phyloP scores from a whole-genome alignment of 2,329 filamentous ascomycete genomes.

The Arachnomyces sp. region DNA sequence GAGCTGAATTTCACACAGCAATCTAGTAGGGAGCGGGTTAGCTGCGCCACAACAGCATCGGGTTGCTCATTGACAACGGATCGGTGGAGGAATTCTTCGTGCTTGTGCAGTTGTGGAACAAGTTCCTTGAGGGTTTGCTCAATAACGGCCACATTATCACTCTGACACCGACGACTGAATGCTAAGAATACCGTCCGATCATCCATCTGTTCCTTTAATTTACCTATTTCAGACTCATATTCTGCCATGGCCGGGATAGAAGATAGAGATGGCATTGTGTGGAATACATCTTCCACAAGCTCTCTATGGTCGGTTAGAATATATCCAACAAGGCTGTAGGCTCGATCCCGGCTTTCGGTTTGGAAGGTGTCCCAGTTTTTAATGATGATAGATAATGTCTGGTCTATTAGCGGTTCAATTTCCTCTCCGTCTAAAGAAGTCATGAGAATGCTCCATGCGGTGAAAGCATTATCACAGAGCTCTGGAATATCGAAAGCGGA shows the following conservation, averaged over 20 bases:
- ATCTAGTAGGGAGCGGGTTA: conserved; percentile 75
- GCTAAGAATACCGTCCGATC: conserved; percentile 60
- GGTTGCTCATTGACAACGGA: conserved; percentile 78
- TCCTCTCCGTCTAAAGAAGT: conserved; percentile 68
- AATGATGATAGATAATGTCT: conserved; percentile 80
- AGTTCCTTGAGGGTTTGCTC: conserved; percentile 74
- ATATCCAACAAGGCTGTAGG: conserved; percentile 55
- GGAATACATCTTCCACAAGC: conserved; percentile 59
- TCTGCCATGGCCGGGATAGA: conserved; percentile 62
- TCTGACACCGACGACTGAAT: conserved; percentile 65
- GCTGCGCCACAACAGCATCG: conserved; percentile 60
- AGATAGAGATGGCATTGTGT: conserved; percentile 69
- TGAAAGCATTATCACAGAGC: conserved; percentile 71
- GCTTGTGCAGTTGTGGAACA: conserved; percentile 55
- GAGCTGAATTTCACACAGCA: conserved; percentile 74
- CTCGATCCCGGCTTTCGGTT: conserved; percentile 50
- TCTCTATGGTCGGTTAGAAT: conserved; percentile 57
- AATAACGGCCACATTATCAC: conserved; percentile 82
- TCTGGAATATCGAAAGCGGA: conserved; percentile 69
- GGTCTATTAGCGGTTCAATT: conserved; percentile 71
- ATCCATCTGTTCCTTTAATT: conserved; percentile 59
- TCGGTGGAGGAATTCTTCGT: conserved; percentile 73
- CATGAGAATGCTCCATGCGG: conserved; percentile 76
- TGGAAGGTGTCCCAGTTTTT: conserved; percentile 70
- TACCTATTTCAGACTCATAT: conserved; percentile 58